Conservation (phyloP, 2,329 filamentous ascomycete genomes). For the Blumeria hordei region DNA sequence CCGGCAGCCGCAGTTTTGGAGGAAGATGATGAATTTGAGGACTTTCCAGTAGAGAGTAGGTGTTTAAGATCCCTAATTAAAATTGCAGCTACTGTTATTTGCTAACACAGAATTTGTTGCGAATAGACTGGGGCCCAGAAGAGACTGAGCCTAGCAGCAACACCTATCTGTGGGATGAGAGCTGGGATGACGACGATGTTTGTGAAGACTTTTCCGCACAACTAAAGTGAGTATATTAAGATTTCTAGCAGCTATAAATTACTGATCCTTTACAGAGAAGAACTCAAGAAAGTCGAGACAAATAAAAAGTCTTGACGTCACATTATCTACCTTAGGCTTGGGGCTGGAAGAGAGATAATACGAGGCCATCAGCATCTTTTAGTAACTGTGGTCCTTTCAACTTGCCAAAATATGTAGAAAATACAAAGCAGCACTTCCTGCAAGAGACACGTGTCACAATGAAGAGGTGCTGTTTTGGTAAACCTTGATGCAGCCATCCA, state of each 20-base stretch:
- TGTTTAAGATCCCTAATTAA: constrained; percentile 2
- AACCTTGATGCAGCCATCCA: constrained; percentile 11
- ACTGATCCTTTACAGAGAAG: constrained; percentile 34
- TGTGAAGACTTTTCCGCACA: constrained; percentile 90
- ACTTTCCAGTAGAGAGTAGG: constrained; percentile 88
- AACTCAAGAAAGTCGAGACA: constrained; percentile 80
- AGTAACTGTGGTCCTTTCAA: too few relatives aligned
- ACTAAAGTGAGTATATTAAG: constrained; percentile 41
- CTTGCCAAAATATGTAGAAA: too few relatives aligned
- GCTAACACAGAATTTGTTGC: too few relatives aligned
- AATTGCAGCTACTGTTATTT: too few relatives aligned
- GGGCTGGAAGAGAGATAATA: too few relatives aligned
- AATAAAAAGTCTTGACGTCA: constrained; percentile 33
- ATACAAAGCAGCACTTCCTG: too few relatives aligned
- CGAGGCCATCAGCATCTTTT: too few relatives aligned
- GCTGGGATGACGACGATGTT: constrained; percentile 97
- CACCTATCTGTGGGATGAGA: constrained; percentile 93
- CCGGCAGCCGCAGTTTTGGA: constrained; percentile 39
- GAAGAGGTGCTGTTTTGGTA: constrained; percentile 5
- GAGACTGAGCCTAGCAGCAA: constrained; percentile 62
- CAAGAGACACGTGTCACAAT: too few relatives aligned
- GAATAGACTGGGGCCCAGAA: constrained; percentile 70
- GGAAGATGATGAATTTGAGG: constrained; percentile 97
- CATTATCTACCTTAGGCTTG: too few relatives aligned
- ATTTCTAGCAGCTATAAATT: not conserved